These are phyloP conservation scores for Camellia oleifera DNA, from an alignment of 179 eudicot species.

Conservation along the genomic window DNA sequence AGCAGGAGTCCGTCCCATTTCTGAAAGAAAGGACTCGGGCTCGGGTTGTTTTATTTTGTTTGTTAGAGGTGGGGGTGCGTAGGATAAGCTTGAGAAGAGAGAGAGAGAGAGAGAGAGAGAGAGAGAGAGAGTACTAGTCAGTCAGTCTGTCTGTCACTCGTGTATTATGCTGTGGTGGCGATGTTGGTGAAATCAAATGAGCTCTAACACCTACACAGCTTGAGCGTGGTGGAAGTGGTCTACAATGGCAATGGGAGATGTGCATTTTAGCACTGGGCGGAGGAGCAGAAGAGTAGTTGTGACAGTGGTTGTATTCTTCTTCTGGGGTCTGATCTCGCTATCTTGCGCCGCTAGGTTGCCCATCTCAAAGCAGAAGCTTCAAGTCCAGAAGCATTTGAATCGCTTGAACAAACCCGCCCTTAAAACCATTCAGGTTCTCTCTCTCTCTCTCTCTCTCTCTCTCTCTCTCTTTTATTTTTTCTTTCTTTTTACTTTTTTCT, in stretches of 20 bases:
- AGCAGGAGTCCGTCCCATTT: neutral
- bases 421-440: slow-evolving; percentile 58
- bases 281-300: slow-evolving; percentile 9
- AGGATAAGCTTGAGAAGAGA: slow-evolving; percentile 20
- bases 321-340: slow-evolving; percentile 29
- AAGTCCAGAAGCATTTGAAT: slow-evolving; percentile 65
- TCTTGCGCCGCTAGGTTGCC: slow-evolving; percentile 41
- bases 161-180: neutral
- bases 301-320: slow-evolving; percentile 9
- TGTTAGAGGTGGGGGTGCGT: slow-evolving; percentile 18
- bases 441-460: neutral
- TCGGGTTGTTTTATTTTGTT: neutral
- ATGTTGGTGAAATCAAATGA: neutral
- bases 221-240: neutral
- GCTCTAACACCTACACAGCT: neutral
- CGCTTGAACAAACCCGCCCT: slow-evolving; percentile 74
- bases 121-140: neutral
- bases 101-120: neutral
- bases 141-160: neutral
- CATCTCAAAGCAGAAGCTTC: slow-evolving; percentile 54
- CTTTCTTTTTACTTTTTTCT: neutral
- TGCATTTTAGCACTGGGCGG: slow-evolving; percentile 21
- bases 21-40: neutral
- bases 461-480: neutral
- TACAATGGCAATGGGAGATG: slow-evolving; percentile 17